These are phyloP conservation scores for Hypoxylon subgilvum DNA, from an alignment of 495 filamentous ascomycete species.

Conservation along the genomic window DNA sequence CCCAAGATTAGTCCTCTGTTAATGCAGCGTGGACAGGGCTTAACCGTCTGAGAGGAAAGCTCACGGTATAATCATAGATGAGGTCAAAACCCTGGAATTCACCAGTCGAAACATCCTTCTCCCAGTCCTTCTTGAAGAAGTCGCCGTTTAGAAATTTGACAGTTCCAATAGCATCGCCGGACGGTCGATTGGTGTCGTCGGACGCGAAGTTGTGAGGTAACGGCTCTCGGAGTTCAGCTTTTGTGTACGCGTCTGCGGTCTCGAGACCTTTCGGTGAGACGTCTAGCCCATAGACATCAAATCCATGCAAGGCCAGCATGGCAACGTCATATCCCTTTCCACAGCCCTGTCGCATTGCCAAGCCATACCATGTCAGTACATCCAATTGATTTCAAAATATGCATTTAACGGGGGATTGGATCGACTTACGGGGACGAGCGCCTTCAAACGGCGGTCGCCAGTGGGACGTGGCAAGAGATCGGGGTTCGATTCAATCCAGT, in stretches of 20 bases:
- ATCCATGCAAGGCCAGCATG: slow-evolving; percentile 70
- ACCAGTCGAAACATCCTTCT: slow-evolving; percentile 43
- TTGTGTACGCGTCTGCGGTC: slow-evolving; percentile 50
- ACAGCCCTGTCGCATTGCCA: slow-evolving; percentile 58
- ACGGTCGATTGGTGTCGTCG: slow-evolving; percentile 39
- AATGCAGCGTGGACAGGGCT: background rate
- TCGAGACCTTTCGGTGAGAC: slow-evolving; percentile 64
- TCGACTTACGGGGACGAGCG: slow-evolving; percentile 12
- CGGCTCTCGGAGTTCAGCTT: slow-evolving; percentile 22
- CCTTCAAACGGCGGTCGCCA: background rate
- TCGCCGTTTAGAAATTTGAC: slow-evolving; percentile 66
- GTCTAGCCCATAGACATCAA: slow-evolving; percentile 75
- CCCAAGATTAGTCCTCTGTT: background rate
- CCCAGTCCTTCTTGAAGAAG: slow-evolving; percentile 74
- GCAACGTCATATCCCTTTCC: slow-evolving; percentile 76
- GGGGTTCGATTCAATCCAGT: slow-evolving; percentile 44
- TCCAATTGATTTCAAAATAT: background rate
- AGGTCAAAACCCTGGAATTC: slow-evolving; percentile 67
- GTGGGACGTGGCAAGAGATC: background rate
- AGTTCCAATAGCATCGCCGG: slow-evolving; percentile 53
- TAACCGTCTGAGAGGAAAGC: slow-evolving; percentile 15
- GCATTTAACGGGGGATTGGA: background rate
- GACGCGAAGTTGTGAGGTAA: slow-evolving; percentile 51
- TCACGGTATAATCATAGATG: slow-evolving; percentile 81
- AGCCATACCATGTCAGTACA: background rate